phyloP scores from a whole-genome alignment of 768 basidiomycete species.

The Termitomyces sp. region DNA sequence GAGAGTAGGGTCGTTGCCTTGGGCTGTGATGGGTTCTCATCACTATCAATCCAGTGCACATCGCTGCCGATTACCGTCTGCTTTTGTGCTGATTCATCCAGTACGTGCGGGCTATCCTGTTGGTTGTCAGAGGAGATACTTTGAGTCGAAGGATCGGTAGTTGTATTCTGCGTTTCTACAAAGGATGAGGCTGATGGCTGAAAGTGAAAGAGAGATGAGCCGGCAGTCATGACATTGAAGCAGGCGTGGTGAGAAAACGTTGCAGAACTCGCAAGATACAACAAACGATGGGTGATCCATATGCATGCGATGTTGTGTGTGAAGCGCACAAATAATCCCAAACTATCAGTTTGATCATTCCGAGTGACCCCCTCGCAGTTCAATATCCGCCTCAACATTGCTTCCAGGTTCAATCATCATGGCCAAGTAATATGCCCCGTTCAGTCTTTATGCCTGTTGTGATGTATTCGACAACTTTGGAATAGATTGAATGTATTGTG shows the following conservation, averaged over 20 bases:
- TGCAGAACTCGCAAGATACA: not conserved
- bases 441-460: not conserved
- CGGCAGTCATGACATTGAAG: conserved; percentile 22
- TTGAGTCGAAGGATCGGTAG: not conserved
- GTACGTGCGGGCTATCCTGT: not conserved
- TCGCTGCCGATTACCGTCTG: conserved; percentile 20
- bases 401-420: not conserved
- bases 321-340: conserved; percentile 1
- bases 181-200: not conserved
- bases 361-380: too few species aligned
- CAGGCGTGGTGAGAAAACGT: not conserved
- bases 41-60: not conserved
- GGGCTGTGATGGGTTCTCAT: conserved; percentile 1
- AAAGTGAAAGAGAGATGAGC: conserved; percentile 3
- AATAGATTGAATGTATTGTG: too few species aligned
- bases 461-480: not conserved
- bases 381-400: not conserved
- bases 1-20: not conserved
- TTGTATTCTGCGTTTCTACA: not conserved
- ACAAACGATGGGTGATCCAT: not conserved
- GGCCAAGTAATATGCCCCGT: not conserved
- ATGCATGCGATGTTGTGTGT: not conserved
- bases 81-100: conserved; percentile 16
- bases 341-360: not conserved
- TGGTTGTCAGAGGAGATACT: not conserved